These are phyloP conservation scores for Botrytis deweyae DNA, from an alignment of 2,329 filamentous ascomycete species.

Conservation along the genomic window DNA sequence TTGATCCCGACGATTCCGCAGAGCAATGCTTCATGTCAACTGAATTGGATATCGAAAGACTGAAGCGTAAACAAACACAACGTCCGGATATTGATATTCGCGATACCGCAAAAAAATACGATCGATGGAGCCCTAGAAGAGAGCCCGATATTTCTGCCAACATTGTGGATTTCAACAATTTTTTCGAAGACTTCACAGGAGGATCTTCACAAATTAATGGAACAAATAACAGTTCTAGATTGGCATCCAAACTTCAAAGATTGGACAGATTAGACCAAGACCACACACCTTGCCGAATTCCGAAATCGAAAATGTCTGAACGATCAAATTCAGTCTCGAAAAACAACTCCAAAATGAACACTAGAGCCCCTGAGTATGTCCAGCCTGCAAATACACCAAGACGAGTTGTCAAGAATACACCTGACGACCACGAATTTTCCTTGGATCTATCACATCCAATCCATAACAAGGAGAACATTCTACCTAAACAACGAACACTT, in stretches of 20 bases:
- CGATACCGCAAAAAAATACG: constrained; percentile 40
- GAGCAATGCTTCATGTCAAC: constrained; percentile 15
- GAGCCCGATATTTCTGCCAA: constrained; percentile 44
- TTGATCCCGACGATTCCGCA: constrained; percentile 11
- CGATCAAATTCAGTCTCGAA: constrained; percentile 5
- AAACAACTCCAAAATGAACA: constrained; percentile 9
- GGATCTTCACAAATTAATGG: constrained; percentile 34
- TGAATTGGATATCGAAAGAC: constrained; percentile 14
- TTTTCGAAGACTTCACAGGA: constrained; percentile 50
- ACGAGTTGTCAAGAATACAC: constrained; percentile 16
- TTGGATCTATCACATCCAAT: background rate
- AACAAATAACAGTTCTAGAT: constrained; percentile 11
- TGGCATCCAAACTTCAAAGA: constrained; percentile 28
- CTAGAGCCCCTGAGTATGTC: background rate
- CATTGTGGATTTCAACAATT: constrained; percentile 45
- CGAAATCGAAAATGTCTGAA: constrained; percentile 11
- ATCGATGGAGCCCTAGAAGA: constrained; percentile 36
- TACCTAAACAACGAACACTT: constrained; percentile 23
- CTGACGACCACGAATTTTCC: constrained; percentile 5
- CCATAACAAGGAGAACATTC: constrained; percentile 29
- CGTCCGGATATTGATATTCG: constrained; percentile 35
- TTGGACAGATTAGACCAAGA: constrained; percentile 30
- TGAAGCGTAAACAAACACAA: constrained; percentile 21
- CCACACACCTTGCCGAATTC: constrained; percentile 9
- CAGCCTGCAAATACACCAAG: constrained; percentile 19